Evolutionary conservation across 345 rosid species (phyloP), one percentile per base, ranked within the genome.

Genomic region (Linum trigynum): DNA sequence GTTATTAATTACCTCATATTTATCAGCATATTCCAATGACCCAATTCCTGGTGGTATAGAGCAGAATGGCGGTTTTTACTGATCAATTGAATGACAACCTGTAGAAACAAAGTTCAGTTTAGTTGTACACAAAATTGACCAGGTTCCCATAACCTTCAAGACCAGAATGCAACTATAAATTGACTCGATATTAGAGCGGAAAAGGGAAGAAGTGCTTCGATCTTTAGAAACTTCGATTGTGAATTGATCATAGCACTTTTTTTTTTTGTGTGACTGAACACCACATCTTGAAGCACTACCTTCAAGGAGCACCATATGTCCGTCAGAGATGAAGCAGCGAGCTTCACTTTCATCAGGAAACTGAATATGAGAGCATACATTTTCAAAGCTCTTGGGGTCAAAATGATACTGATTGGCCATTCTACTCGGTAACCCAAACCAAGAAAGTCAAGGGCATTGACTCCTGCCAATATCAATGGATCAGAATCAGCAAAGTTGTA

Each of bases 391-490:
- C 70, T 68, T 62, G 83, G 86, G 63, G 97, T 86, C 80, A 92
- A 68, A 76, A 92, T 76, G 65, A 90, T 84, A 75, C 79, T 87
- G 80, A 87, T 71, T 40, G 98, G 98, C 98, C 98, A 92, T 71
- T 86, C 87, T 67, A 90, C 87, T 40, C 81, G 82, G 67, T 90
- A 88, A 62, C 98, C 98, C 86, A 92, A 76, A 66, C 94, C 90
- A 74, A 92, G 62, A 77, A 87, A 88, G 68, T 84, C 83, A 17
- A 90, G 88, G 57, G 88, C 83, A 74, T 75, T 83, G 56, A 92
- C 76, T 65, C 97, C 98, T 92, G 83, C 70, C 71, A 81, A 59
- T 38, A 37, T 74, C 37, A 57, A 64, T 69, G 38, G 39, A 67
- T 9, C 53, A 40, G 4, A 38, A 55, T 15, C 3, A 55, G 66